Conservation (phyloP, 2,329 filamentous ascomycete species). For the Calonectria fujianensis region DNA sequence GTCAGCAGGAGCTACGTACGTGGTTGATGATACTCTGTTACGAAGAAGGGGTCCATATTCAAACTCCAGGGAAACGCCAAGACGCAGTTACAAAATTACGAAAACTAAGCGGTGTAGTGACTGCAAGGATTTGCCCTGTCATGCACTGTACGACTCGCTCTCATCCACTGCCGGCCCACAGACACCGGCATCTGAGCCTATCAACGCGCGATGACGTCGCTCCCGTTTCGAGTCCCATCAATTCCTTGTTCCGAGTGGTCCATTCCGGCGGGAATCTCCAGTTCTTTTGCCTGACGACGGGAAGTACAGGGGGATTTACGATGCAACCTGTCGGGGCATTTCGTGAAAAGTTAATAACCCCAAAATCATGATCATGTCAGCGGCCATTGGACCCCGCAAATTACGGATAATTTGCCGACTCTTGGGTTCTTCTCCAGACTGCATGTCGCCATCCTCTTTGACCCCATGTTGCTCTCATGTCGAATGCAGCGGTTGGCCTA, state of each 20-base stretch:
- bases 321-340: not conserved
- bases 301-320: slow-evolving; percentile 2
- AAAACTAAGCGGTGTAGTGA: slow-evolving; percentile 1
- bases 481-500: not conserved
- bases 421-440: not conserved
- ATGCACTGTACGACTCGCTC: not conserved
- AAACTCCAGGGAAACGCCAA: not conserved
- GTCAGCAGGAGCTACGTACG: no score
- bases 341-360: not conserved
- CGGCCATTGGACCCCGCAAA: not conserved
- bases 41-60: not conserved
- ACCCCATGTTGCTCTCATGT: slow-evolving; percentile 2
- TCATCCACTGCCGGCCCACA: not conserved
- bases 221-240: not conserved
- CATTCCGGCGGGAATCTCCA: not conserved
- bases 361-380: not conserved
- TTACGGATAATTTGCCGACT: not conserved
- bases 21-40: not conserved
- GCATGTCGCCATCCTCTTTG: not conserved
- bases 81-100: not conserved
- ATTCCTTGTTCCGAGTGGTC: not conserved
- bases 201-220: not conserved
- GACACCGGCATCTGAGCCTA: not conserved
- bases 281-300: not conserved
- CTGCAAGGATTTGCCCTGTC: not conserved